A percentile compares a stretch with the other conserved stretches of the same genome.
Evolutionary conservation across 1,139 yeast species (phyloP).

Genomic region (Taphrina sp.): DNA sequence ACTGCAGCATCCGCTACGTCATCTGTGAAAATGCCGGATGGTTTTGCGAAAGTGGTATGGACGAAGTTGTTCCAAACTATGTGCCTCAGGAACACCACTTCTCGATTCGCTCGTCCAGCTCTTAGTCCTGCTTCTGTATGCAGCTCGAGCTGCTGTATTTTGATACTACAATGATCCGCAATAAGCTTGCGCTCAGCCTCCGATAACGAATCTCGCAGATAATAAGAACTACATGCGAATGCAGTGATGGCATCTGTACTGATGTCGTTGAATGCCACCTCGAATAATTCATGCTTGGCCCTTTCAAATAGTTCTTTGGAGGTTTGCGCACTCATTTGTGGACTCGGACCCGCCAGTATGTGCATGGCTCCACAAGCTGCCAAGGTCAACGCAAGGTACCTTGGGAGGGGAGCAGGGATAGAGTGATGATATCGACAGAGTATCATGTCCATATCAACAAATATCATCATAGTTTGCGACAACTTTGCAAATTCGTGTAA

Average conservation of each 20-base stretch:
- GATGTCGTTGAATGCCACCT: constrained; percentile 3
- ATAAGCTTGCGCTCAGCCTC: constrained; percentile 12
- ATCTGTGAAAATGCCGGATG: not conserved
- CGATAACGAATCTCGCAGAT: constrained; percentile 20
- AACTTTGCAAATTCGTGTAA: constrained; percentile 10
- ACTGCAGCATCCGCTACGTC: constrained; percentile 1
- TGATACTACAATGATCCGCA: not conserved
- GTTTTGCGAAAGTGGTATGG: constrained; percentile 16
- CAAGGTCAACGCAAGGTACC: constrained; percentile 7
- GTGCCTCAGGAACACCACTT: constrained; percentile 6
- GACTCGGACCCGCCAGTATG: constrained; percentile 3
- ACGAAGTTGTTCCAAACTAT: constrained; percentile 26
- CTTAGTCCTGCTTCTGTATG: constrained; percentile 5
- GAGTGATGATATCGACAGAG: constrained; percentile 16
- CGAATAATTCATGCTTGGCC: constrained; percentile 22
- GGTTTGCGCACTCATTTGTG: too few species aligned
- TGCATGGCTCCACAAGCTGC: constrained; percentile 26
- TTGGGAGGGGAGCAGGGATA: constrained; percentile 15
- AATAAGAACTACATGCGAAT: constrained; percentile 9
- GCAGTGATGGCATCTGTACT: constrained; percentile 14
- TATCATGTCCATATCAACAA: constrained; percentile 23
- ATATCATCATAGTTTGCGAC: constrained; percentile 9
- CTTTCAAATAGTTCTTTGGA: constrained; percentile 7
- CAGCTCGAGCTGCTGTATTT: constrained; percentile 11
- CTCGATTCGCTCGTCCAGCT: constrained; percentile 10